Base-by-base conservation (phyloP, 495 filamentous ascomycete species). In the Recurvomyces mirabilis region DNA sequence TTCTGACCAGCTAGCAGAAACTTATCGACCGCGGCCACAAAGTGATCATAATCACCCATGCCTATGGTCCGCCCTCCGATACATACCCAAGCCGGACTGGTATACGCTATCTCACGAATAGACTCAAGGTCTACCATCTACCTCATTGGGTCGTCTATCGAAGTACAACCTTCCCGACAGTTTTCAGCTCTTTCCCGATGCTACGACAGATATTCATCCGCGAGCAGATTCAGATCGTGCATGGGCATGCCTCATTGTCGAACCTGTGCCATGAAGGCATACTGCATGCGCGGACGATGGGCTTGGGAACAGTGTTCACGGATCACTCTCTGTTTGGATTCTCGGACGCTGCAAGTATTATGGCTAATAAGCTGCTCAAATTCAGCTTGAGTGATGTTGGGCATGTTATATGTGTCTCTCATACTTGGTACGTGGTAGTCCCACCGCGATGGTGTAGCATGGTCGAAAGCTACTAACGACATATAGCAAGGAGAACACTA, bases 241-340 rank as follows among this genome's bases (percentile, higher is more conserved):
- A 98, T 64, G 93, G 93, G 22, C 91, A 98, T 66, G 88, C 75
- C 17, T 91, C 83, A 59, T 65, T 98, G 46, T 93, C 86, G 51
- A 94, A 75, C 57, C 71, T 98, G 36, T 94, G 91, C 56, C 85
- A 88, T 54, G 91, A 98, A 65, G 88, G 85, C 17, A 93, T 98
- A 49, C 68, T 98, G 19, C 91, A 98, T 65, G 91, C 83, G 0
- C 73, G 91, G 41, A 98, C 93, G 1, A 98, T 98, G 91, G 87
- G 93, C 2, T 58, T 98, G 46, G 77, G 85, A 30, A 95, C 91
- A 0, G 89, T 94, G 24, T 96, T 95, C 56, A 96, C 91, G 2
- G 91, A 98, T 63, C 91, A 98, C 63, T 93, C 84, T n/a, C 69
- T 98, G 3, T 95, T 96, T 61, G 91, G 91, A 5, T 98, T 98